Percentiles rank a stretch among this genome's conserved stretches.
phyloP scores from a whole-genome alignment of 306 rosid genomes.

The Myrica gale region DNA sequence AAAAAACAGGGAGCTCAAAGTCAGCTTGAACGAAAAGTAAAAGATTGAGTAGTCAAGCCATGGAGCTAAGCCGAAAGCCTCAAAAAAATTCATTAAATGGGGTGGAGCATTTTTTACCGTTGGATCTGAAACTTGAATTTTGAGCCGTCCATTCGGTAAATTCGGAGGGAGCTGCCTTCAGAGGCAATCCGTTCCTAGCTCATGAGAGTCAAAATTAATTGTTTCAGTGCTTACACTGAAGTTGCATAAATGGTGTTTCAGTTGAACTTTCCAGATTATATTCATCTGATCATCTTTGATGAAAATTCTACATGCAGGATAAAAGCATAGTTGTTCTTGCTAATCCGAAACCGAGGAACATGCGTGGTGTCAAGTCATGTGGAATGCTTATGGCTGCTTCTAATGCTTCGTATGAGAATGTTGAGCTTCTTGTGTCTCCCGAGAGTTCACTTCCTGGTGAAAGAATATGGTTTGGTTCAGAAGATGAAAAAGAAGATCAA shows the following conservation, averaged over 20 bases:
- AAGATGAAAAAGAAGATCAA: slow-evolving; percentile 55
- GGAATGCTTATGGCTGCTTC: slow-evolving; percentile 99
- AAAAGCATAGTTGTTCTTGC: slow-evolving; percentile 70
- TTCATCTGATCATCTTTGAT: slow-evolving; percentile 1
- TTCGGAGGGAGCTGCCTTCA: too few species aligned
- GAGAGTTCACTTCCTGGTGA: slow-evolving; percentile 75
- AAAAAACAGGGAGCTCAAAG: too few species aligned
- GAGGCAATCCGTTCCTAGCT: not conserved
- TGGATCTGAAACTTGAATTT: too few species aligned
- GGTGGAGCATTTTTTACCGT: too few species aligned
- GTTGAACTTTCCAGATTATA: not conserved
- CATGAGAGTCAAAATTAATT: not conserved
- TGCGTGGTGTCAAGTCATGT: slow-evolving; percentile 87
- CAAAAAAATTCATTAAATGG: too few species aligned
- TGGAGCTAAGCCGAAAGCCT: too few species aligned
- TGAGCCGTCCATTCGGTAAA: too few species aligned
- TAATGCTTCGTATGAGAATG: slow-evolving; percentile 70
- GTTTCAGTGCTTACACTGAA: not conserved
- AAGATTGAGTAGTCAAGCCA: too few species aligned
- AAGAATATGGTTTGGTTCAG: slow-evolving; percentile 91
- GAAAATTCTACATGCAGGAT: slow-evolving; percentile 43
- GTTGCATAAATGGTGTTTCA: slow-evolving; percentile 16
- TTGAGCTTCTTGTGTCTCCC: slow-evolving; percentile 89
- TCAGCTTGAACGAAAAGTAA: too few species aligned
- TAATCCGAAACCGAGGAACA: slow-evolving; percentile 86